Conservation (phyloP, 2,329 filamentous ascomycete species). For the Colletotrichum sp. region DNA sequence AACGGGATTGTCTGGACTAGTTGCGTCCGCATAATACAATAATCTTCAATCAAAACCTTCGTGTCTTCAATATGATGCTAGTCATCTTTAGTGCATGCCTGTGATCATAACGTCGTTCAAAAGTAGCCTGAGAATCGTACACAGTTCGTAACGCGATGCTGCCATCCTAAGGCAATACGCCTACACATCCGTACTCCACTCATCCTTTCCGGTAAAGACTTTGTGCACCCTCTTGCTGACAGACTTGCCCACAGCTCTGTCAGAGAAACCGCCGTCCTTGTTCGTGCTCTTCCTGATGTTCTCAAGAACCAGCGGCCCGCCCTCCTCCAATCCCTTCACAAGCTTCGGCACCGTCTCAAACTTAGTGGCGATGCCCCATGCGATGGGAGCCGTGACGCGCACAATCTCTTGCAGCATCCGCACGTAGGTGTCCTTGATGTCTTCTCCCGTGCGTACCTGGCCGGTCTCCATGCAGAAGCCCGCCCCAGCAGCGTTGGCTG, state of each 20-base stretch:
- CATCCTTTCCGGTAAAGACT: constrained; percentile 64
- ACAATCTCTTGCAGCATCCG: constrained; percentile 79
- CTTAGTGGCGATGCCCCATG: constrained; percentile 68
- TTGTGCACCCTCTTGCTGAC: constrained; percentile 64
- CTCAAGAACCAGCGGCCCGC: constrained; percentile 67
- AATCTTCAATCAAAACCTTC: not conserved
- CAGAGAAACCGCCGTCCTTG: constrained; percentile 60
- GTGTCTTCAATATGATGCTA: too few relatives aligned
- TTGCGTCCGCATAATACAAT: not conserved
- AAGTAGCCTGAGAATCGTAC: too few relatives aligned
- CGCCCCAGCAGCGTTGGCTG: constrained; percentile 53
- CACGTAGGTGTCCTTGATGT: constrained; percentile 69
- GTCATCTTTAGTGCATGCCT: too few relatives aligned
- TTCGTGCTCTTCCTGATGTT: constrained; percentile 63
- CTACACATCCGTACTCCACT: constrained; percentile 59
- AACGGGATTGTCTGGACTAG: not conserved
- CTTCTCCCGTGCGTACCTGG: constrained; percentile 74
- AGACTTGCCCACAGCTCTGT: constrained; percentile 60
- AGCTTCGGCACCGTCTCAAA: constrained; percentile 65
- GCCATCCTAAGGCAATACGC: not conserved
- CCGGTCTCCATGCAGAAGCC: constrained; percentile 82
- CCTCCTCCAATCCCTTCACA: constrained; percentile 59
- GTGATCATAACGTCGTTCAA: too few relatives aligned
- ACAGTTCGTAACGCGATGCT: not conserved
- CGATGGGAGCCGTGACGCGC: constrained; percentile 74